phyloP scores from a whole-genome alignment of 2,329 filamentous ascomycete species.

The Fusarium goolgardi region DNA sequence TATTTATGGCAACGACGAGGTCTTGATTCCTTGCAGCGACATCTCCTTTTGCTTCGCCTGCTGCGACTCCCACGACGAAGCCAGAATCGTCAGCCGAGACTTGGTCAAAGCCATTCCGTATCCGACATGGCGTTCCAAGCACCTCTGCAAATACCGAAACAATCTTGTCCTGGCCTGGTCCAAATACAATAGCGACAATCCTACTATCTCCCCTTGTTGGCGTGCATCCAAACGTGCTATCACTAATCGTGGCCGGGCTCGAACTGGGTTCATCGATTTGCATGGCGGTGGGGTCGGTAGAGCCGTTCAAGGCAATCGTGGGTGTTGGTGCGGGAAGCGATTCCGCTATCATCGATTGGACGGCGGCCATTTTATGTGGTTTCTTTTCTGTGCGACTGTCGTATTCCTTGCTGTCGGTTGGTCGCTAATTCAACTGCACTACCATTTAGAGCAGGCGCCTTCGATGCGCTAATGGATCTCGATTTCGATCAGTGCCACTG shows the following conservation, averaged over 20 bases:
- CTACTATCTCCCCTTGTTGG: slow-evolving; percentile 66
- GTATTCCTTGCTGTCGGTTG: slow-evolving; percentile 15
- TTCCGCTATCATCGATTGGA: slow-evolving; percentile 53
- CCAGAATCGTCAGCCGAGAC: slow-evolving; percentile 67
- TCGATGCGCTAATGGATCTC: slow-evolving; percentile 12
- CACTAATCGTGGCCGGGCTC: slow-evolving; percentile 51
- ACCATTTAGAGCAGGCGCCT: slow-evolving; percentile 19
- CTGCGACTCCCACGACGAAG: slow-evolving; percentile 75
- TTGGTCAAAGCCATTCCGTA: slow-evolving; percentile 66
- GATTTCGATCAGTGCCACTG: neutral
- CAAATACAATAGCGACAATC: slow-evolving; percentile 75
- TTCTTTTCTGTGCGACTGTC: slow-evolving; percentile 1
- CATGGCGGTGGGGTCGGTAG: slow-evolving; percentile 45
- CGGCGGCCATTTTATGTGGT: slow-evolving; percentile 52
- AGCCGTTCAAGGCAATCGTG: slow-evolving; percentile 43
- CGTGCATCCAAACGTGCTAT: slow-evolving; percentile 58
- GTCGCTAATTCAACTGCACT: slow-evolving; percentile 26
- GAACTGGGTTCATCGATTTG: slow-evolving; percentile 53
- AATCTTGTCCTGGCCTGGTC: slow-evolving; percentile 77
- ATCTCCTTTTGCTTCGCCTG: slow-evolving; percentile 66
- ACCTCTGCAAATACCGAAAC: slow-evolving; percentile 82
- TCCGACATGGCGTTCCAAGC: slow-evolving; percentile 76
- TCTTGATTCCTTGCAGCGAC: slow-evolving; percentile 68
- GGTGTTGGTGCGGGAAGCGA: slow-evolving; percentile 49
- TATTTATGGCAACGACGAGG: slow-evolving; percentile 76